A percentile compares a stretch with the other conserved stretches of the same genome.
These are phyloP conservation scores for Leccinum pseudoinsigne DNA, from an alignment of 1,284 basidiomycete genomes.

Conservation along the genomic window DNA sequence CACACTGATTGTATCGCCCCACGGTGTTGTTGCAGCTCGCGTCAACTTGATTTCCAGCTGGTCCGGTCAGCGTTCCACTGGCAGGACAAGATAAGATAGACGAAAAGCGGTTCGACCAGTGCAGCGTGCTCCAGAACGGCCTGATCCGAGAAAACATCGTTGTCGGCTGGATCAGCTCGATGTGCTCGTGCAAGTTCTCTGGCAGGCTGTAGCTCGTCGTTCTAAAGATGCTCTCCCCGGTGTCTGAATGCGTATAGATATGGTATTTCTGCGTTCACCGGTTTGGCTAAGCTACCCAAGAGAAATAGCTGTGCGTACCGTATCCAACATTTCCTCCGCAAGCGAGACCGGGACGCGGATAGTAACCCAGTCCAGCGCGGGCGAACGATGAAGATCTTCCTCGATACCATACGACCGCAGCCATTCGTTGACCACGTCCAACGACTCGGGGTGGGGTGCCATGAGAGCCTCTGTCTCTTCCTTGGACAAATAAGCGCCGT, in stretches of 20 bases:
- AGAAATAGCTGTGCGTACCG: constrained; percentile 42
- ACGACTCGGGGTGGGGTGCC: constrained; percentile 53
- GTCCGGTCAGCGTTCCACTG: constrained; percentile 27
- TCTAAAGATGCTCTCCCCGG: constrained; percentile 55
- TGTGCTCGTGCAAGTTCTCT: constrained; percentile 54
- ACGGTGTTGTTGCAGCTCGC: constrained; percentile 46
- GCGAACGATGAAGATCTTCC: constrained; percentile 49
- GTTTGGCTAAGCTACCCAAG: neutral
- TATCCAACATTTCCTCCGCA: constrained; percentile 68
- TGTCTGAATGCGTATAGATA: constrained; percentile 55
- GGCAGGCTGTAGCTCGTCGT: constrained; percentile 73
- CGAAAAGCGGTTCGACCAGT: constrained; percentile 24
- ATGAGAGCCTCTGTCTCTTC: constrained; percentile 61
- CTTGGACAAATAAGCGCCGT: constrained; percentile 68
- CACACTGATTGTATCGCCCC: constrained; percentile 33
- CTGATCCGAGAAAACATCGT: constrained; percentile 64
- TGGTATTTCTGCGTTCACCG: constrained; percentile 51
- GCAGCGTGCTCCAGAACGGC: constrained; percentile 46
- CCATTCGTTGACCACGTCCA: constrained; percentile 61
- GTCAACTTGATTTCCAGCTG: constrained; percentile 42
- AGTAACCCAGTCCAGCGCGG: constrained; percentile 69
- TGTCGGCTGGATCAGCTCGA: constrained; percentile 75
- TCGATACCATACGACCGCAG: constrained; percentile 57
- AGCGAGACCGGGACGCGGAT: constrained; percentile 56
- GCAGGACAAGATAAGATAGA: constrained; percentile 7